Percentiles rank a stretch among this genome's conserved stretches.
Evolutionary conservation across 1,139 yeast species (phyloP).

Genomic region (Suhomyces wounanorum): DNA sequence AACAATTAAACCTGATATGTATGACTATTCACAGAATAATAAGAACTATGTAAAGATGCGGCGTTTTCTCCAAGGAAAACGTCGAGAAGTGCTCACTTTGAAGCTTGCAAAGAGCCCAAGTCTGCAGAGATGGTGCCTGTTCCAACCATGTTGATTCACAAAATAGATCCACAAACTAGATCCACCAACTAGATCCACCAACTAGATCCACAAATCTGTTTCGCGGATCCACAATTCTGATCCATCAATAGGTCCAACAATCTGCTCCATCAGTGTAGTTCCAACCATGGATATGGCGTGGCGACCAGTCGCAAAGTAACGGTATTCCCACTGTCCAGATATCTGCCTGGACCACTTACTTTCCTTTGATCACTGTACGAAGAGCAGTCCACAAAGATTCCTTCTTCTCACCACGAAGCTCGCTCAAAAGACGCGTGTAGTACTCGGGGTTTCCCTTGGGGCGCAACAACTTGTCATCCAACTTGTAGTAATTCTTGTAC

Average conservation of each 20-base stretch:
- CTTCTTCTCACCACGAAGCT: slow-evolving; percentile 71
- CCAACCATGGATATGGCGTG: too few species aligned
- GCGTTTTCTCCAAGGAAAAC: not conserved
- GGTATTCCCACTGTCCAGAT: too few species aligned
- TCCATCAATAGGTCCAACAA: too few species aligned
- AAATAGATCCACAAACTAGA: too few species aligned
- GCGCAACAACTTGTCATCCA: slow-evolving; percentile 63
- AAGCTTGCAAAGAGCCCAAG: not conserved
- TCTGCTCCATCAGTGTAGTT: too few species aligned
- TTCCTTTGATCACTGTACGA: slow-evolving; percentile 71
- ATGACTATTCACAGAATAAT: not conserved
- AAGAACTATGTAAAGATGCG: not conserved
- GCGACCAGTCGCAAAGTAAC: too few species aligned
- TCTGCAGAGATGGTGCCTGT: too few species aligned
- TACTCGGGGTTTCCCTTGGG: slow-evolving; percentile 87
- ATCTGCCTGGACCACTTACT: too few species aligned
- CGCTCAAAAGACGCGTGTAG: slow-evolving; percentile 68
- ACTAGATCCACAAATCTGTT: too few species aligned
- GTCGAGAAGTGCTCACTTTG: not conserved
- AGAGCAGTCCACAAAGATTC: slow-evolving; percentile 66
- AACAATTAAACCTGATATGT: not conserved
- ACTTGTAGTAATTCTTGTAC: slow-evolving; percentile 61
- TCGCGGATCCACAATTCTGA: too few species aligned
- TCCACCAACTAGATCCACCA: too few species aligned
- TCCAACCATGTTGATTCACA: too few species aligned